Base-by-base conservation (phyloP, 139 green algal species). In the Coelastrella sp. region DNA sequence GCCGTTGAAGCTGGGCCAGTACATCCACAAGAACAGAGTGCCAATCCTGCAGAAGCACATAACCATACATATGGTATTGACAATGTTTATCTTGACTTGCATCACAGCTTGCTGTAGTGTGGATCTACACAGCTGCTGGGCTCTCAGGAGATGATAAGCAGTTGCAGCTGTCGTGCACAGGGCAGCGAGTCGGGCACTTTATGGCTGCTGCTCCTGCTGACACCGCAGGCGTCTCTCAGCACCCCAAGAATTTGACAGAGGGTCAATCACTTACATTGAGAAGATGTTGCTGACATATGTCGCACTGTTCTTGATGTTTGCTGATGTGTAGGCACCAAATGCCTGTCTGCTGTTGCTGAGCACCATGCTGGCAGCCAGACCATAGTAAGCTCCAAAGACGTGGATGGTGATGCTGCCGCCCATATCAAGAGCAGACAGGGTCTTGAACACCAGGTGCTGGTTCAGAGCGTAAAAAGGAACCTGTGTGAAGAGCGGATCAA, bases 1-100 rank as follows among this genome's bases (percentile, higher is more conserved):
- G 3, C 89, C 91, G 74, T 95, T 94, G 89, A 95, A 95, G 60
- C 64, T 88, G 5, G 89, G 89, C 91, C 67, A 85, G 81, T 86
- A 91, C 75, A 92, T 74, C 80, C 82, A 92, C 25, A 92, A 81
- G 81, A 92, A 92, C 21, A 92, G 21, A 8, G 89, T 92, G 3
- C 89, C 89, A 41, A 92, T 85, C 78, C 90, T 90, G 67, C 82
- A 81, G 57, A 6, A n/a, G n/a, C n/a, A n/a, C n/a, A n/a, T n/a
- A n/a, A n/a, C n/a, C n/a, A n/a, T n/a, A n/a, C n/a, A n/a, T n/a
- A n/a, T n/a, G n/a, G n/a, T n/a, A n/a, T n/a, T n/a, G n/a, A n/a
- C n/a, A n/a, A n/a, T n/a, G n/a, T n/a, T n/a, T n/a, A n/a, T n/a
- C n/a, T n/a, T n/a, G n/a, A n/a, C n/a, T n/a, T n/a, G n/a, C n/a